Evolutionary conservation across 2,329 filamentous ascomycete species (phyloP).

Genomic region (Calonectria pteridis): DNA sequence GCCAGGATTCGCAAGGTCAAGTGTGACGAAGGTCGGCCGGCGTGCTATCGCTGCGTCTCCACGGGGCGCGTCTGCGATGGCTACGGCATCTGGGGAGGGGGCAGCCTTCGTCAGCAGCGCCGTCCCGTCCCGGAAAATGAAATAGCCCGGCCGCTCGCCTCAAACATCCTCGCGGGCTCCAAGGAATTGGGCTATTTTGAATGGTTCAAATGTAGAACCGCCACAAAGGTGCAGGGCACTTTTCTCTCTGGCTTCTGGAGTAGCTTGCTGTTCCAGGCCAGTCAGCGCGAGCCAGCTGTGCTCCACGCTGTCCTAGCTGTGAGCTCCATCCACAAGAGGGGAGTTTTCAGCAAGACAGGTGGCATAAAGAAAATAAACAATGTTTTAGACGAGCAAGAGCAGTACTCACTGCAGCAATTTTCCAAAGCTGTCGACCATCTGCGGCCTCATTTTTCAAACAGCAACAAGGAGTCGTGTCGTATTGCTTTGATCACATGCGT

Average conservation of each 20-base stretch:
- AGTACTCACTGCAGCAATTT: constrained; percentile 50
- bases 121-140: background rate
- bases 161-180: constrained; percentile 18
- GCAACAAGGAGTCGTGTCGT: constrained; percentile 47
- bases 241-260: constrained; percentile 55
- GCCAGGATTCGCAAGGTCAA: constrained; percentile 47
- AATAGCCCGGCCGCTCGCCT: constrained; percentile 3
- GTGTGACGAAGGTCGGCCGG: constrained; percentile 48
- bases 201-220: constrained; percentile 52
- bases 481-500: constrained; percentile 55
- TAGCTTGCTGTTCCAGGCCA: constrained; percentile 52
- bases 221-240: constrained; percentile 51
- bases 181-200: constrained; percentile 36
- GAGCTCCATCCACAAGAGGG: constrained; percentile 49
- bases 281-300: constrained; percentile 52
- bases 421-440: constrained; percentile 53
- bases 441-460: constrained; percentile 47
- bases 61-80: constrained; percentile 44
- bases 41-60: constrained; percentile 43
- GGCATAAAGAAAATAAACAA: background rate
- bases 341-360: constrained; percentile 11
- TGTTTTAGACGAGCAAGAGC: constrained; percentile 28
- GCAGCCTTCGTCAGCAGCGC: background rate
- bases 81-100: constrained; percentile 47
- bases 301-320: constrained; percentile 56